A percentile compares a stretch with the other conserved stretches of the same genome.
These are phyloP conservation scores for Tulasnella sp. DNA, from an alignment of 768 basidiomycete species.

Conservation along the genomic window DNA sequence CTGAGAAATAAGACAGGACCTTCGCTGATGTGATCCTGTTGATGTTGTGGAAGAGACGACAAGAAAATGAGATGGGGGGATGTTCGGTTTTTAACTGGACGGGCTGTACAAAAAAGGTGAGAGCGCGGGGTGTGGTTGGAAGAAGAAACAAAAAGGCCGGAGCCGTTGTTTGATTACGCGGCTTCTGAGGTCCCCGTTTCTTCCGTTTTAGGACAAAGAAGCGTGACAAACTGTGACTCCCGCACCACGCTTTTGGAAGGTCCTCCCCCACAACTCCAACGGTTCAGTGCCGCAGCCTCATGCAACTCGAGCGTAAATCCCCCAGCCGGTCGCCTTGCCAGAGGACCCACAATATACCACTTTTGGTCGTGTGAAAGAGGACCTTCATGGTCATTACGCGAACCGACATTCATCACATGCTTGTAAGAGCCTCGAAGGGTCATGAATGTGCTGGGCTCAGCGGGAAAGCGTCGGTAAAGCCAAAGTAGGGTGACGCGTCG, in stretches of 20 bases:
- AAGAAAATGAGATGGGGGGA: background rate
- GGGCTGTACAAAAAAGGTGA: too few relatives aligned
- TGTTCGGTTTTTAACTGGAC: too few relatives aligned
- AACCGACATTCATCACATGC: too few relatives aligned
- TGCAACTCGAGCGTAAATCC: background rate
- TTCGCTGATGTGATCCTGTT: too few relatives aligned
- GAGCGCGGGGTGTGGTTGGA: background rate
- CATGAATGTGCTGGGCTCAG: too few relatives aligned
- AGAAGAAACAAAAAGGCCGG: background rate
- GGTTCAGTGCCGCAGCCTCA: background rate
- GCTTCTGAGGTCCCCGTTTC: background rate
- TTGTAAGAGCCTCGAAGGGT: too few relatives aligned
- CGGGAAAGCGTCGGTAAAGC: too few relatives aligned
- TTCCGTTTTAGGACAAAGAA: background rate
- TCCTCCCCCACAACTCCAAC: background rate
- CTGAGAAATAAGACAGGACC: background rate
- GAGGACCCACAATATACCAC: background rate
- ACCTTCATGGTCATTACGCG: too few relatives aligned
- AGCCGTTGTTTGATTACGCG: background rate
- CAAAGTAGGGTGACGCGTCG: too few relatives aligned
- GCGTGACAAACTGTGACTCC: background rate
- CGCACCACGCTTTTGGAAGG: background rate
- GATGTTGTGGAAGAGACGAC: too few relatives aligned
- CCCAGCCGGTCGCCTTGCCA: background rate
- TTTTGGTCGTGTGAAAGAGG: background rate